Evolutionary conservation across 1,284 basidiomycete genomes (phyloP).

Genomic region (Meira nashicola): DNA sequence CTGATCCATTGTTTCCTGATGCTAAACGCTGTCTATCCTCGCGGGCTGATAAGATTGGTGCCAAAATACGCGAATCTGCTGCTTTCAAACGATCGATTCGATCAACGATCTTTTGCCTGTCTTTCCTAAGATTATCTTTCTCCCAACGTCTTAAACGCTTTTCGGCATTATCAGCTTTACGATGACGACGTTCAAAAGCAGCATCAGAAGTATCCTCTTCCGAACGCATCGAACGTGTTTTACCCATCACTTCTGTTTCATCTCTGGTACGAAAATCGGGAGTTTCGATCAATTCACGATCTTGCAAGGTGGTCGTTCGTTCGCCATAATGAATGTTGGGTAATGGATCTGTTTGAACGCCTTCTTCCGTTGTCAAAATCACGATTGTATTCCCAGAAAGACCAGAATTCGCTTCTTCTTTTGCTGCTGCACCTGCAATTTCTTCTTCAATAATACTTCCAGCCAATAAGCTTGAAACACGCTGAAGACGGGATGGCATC

Average conservation of each 20-base stretch:
- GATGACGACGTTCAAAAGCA: conserved; percentile 76
- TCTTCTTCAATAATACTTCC: conserved; percentile 36
- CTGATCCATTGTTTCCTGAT: not conserved
- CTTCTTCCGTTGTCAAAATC: conserved; percentile 20
- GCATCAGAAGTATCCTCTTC: conserved; percentile 72
- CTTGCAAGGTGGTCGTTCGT: too few species aligned
- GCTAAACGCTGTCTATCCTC: conserved; percentile 23
- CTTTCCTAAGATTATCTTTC: conserved; percentile 81
- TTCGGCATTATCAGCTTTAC: conserved; percentile 78
- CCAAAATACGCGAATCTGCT: conserved; percentile 60
- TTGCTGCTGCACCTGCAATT: conserved; percentile 19
- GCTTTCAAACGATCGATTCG: conserved; percentile 75
- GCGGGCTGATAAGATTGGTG: conserved; percentile 30
- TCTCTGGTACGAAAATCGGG: conserved; percentile 37
- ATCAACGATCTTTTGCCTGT: conserved; percentile 82
- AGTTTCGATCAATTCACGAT: conserved; percentile 30
- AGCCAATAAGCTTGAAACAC: conserved; percentile 34
- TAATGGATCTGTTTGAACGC: too few species aligned
- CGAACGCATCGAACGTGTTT: conserved; percentile 30
- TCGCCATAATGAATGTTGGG: too few species aligned
- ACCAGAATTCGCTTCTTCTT: conserved; percentile 13
- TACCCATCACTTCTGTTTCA: conserved; percentile 35
- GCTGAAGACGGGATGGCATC: conserved; percentile 30
- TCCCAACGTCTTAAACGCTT: conserved; percentile 77
- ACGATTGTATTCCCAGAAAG: conserved; percentile 9